Evolutionary conservation across 129 eudicot species (phyloP).

Genomic region (Lonicera japonica): DNA sequence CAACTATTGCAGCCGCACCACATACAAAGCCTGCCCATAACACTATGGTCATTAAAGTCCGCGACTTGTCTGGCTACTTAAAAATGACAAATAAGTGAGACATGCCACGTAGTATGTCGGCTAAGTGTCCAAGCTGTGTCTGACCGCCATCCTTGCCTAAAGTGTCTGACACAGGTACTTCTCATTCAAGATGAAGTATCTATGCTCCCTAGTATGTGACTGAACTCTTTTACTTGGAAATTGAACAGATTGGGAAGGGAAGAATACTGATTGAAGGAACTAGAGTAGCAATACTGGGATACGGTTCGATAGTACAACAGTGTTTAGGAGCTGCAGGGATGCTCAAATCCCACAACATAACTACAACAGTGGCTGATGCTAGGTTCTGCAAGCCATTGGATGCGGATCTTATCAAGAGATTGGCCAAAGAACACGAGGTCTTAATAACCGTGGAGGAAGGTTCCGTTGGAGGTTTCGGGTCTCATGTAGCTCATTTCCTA

Average conservation of each 20-base stretch:
- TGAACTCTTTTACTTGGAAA: not conserved
- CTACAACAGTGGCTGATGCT: conserved; percentile 60
- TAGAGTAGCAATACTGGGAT: conserved; percentile 66
- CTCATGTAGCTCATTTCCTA: conserved; percentile 64
- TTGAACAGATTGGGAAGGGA: conserved; percentile 65
- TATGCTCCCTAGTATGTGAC: not conserved
- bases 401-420: conserved; percentile 43
- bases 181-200: too few species aligned
- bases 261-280: conserved; percentile 58
- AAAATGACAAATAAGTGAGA: too few species aligned
- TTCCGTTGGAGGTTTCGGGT: conserved; percentile 74
- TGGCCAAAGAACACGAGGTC: conserved; percentile 63
- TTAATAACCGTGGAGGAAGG: conserved; percentile 68
- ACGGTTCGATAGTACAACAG: conserved; percentile 60
- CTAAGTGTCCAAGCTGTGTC: too few species aligned
- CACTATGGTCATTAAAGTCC: too few species aligned
- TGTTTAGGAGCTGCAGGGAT: conserved; percentile 59
- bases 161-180: too few species aligned
- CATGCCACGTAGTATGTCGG: too few species aligned
- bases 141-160: too few species aligned
- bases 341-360: conserved; percentile 35
- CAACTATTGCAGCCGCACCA: too few species aligned
- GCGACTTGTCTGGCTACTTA: too few species aligned
- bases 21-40: too few species aligned
- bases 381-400: conserved; percentile 79